A percentile compares a stretch with the other conserved stretches of the same genome.
Conservation (phyloP, 345 rosid genomes). For the Arabidopsis suecica region DNA sequence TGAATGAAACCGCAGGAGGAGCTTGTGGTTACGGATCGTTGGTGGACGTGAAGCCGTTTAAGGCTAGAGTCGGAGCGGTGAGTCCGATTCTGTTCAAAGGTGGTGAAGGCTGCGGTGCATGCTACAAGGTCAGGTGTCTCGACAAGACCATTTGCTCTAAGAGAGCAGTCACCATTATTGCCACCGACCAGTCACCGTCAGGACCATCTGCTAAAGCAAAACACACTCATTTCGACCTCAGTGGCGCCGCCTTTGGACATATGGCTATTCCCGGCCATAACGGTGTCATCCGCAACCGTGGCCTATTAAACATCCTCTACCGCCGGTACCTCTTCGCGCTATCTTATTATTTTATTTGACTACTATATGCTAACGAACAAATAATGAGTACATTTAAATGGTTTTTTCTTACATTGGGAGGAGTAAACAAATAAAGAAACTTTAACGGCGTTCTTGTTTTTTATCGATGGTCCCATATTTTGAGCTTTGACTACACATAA, state of each 20-base stretch:
- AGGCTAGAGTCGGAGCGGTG: conserved; percentile 91
- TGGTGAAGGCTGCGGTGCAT: conserved; percentile 96
- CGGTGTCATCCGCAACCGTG: conserved; percentile 72
- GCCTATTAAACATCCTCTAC: conserved; percentile 66
- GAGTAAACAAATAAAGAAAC: conserved; percentile 28
- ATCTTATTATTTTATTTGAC: not conserved
- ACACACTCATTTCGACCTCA: conserved; percentile 84
- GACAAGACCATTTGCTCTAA: conserved; percentile 80
- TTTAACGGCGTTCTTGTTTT: conserved; percentile 36
- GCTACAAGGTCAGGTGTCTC: conserved; percentile 81
- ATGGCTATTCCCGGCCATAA: conserved; percentile 77
- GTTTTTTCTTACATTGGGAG: conserved; percentile 22
- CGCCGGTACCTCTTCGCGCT: conserved; percentile 52
- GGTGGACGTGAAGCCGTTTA: conserved; percentile 86
- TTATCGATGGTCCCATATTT: conserved; percentile 21
- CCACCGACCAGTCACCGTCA: conserved; percentile 88
- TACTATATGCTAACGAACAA: conserved; percentile 33
- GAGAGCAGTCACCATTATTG: conserved; percentile 87
- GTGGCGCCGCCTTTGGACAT: conserved; percentile 96
- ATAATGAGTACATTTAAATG: not conserved
- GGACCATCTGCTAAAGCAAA: conserved; percentile 60
- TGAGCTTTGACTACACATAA: conserved; percentile 40
- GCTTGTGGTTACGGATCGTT: conserved; percentile 95
- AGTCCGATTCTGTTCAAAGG: conserved; percentile 78
- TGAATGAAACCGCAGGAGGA: conserved; percentile 62